phyloP scores from a whole-genome alignment of 352 stramenopile genomes.

The Globisporangium echinulatum region DNA sequence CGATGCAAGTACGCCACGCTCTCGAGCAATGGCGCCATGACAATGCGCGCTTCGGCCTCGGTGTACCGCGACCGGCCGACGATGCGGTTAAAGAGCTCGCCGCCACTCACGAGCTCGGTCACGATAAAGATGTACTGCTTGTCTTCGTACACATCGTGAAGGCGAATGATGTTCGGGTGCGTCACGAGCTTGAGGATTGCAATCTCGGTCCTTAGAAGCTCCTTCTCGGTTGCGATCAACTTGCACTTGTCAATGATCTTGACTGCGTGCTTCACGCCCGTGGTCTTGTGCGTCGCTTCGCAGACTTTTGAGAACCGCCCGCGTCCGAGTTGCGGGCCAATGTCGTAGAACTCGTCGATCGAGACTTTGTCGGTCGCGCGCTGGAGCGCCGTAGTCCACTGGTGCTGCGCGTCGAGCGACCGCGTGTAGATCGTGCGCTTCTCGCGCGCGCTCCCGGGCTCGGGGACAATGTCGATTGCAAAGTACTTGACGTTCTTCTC shows the following conservation, averaged over 20 bases:
- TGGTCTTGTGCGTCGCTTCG: slow-evolving; percentile 60
- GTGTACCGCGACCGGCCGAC: slow-evolving; percentile 83
- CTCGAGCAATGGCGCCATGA: slow-evolving; percentile 87
- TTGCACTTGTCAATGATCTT: slow-evolving; percentile 93
- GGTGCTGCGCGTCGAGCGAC: slow-evolving; percentile 62
- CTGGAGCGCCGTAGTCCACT: slow-evolving; percentile 74
- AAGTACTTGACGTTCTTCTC: slow-evolving; percentile 83
- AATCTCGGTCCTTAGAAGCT: slow-evolving; percentile 90
- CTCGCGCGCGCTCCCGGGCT: slow-evolving; percentile 56
- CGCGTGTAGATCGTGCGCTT: slow-evolving; percentile 82
- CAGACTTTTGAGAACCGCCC: slow-evolving; percentile 88
- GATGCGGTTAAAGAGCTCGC: slow-evolving; percentile 97
- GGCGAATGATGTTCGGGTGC: slow-evolving; percentile 83
- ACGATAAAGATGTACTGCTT: slow-evolving; percentile 96
- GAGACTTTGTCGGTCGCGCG: slow-evolving; percentile 81
- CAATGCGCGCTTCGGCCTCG: slow-evolving; percentile 81
- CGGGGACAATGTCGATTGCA: slow-evolving; percentile 82
- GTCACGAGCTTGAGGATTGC: slow-evolving; percentile 91
- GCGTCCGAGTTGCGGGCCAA: slow-evolving; percentile 81
- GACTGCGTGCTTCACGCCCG: slow-evolving; percentile 71
- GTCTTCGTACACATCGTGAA: slow-evolving; percentile 91
- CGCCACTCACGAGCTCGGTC: slow-evolving; percentile 94
- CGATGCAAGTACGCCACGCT: slow-evolving; percentile 89
- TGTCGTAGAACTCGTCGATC: slow-evolving; percentile 88
- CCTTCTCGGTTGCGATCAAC: slow-evolving; percentile 80